Base-by-base conservation (phyloP, 73 alveolate species). In the Effrenium voratum region DNA sequence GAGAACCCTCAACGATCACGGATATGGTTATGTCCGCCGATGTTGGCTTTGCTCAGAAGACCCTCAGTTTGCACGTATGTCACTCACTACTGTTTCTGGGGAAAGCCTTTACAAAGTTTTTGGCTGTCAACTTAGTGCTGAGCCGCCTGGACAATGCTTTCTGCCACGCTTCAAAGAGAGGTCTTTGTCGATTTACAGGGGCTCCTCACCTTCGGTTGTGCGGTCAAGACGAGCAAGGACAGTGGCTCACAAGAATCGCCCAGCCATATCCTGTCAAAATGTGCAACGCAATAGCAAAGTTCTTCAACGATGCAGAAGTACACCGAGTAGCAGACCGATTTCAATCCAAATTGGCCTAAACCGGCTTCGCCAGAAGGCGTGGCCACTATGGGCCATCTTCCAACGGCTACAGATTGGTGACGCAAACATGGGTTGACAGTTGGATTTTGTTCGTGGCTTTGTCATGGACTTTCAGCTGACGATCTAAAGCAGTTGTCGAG, bases 31-130 rank as follows among this genome's bases (percentile, higher is more conserved):
- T 49, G 93, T 40, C 57, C 77, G 0, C 93, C 93, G 0, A 16
- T 82, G 57, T 4, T 0, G 38, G 24, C 28, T 0, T 40, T 82
- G 38, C 76, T 49, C 0, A 36, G 93, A 19, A 1, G 36, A 38
- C 73, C n/a, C 2, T 26, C 30, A 2, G 77, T 82, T 13, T 2
- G 16, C 10, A 38, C 77, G 55, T 2, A 1, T 34, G 55, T 2
- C 2, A 49, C 93, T 0, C 93, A 82, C n/a, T 82, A 34, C 52
- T 49, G 93, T 49, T 75, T 77, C 5, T 82, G 93, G 93, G 93
- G 93, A 10, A 22, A 34, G 57, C 93, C 77, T 38, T 82, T 50
- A 52, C 36, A 75, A 45, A 75, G 1, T 75, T 75, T 75, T 38
- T 75, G 86, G 26, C 86, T 13, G 86, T 75, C 19, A 3, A 13